Percentiles rank a stretch among this genome's conserved stretches.
Evolutionary conservation across 371 early-diverging fungal genomes (phyloP).

Genomic region (Mortierella sp.): DNA sequence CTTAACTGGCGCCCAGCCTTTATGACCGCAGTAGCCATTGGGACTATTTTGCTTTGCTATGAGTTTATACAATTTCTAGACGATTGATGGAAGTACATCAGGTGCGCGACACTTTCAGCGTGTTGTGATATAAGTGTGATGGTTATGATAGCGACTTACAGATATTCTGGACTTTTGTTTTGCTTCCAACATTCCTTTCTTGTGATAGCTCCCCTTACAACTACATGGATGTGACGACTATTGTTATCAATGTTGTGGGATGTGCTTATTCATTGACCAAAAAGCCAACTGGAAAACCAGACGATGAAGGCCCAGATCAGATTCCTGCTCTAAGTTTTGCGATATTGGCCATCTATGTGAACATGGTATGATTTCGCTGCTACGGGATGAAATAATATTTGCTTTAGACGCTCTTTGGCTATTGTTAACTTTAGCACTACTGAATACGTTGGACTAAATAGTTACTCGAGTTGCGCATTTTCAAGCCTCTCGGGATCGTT

Average conservation of each 20-base stretch:
- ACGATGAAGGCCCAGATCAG: constrained; percentile 23
- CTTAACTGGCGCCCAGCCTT: constrained; percentile 14
- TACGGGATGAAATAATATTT: not conserved
- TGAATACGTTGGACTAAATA: constrained; percentile 1
- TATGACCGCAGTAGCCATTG: constrained; percentile 9
- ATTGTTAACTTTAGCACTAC: not conserved
- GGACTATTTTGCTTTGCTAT: constrained; percentile 12
- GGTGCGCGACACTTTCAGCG: not conserved
- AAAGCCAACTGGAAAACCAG: not conserved
- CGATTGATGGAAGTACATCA: constrained; percentile 23
- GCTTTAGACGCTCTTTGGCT: not conserved
- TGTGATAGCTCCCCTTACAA: constrained; percentile 30
- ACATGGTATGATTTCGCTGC: constrained; percentile 25
- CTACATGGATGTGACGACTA: constrained; percentile 25
- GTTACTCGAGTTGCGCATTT: constrained; percentile 45
- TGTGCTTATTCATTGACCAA: constrained; percentile 6
- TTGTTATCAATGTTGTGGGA: constrained; percentile 14
- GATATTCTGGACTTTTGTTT: too few relatives aligned
- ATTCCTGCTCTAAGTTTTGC: constrained; percentile 35
- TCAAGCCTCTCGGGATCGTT: constrained; percentile 46
- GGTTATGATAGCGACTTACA: too few relatives aligned
- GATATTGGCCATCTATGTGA: constrained; percentile 34
- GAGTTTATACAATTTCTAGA: constrained; percentile 22
- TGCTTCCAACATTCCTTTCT: too few relatives aligned
- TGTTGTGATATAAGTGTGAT: not conserved